Evolutionary conservation across 2,329 filamentous ascomycete species (phyloP), one percentile per base, ranked within the genome.

Genomic region (Colletotrichum tropicale): DNA sequence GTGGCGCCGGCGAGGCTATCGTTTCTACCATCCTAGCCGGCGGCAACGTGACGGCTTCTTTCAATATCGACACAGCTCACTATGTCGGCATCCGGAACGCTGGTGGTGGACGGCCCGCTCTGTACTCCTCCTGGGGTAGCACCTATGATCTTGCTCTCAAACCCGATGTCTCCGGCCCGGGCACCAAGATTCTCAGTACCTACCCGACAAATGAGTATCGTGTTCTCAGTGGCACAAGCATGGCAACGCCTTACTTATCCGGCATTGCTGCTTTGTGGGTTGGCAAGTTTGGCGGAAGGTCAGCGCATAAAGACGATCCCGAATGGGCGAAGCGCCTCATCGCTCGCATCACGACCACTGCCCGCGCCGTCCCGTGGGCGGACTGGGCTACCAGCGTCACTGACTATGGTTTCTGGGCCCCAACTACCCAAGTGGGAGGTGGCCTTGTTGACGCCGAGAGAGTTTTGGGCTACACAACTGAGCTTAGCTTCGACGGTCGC

Each of bases 381-480:
- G 68, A 70, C 43, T 68, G 66, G 66, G 15, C 66, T 10, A 64
- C 36, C n/a, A 70, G 58, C n/a, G 34, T 36, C 0, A 65, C 68
- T 13, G 68, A 70, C 58, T 70, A 55, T 8, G 68, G 68, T 5
- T 71, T 71, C 43, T 66, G 58, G 60, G 69, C 69, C 9, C 69
- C 69, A 12, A 28, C 69, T 12, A 56, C 56, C 10, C 89, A 82
- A 80, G 86, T 84, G 76, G 88, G 88, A 43, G 86, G 83, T 6
- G 89, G 88, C 6, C 81, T 89, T 6, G 82, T 89, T 24, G 83
- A 89, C 74, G 87, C 87, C 5, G 84, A 82, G 77, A 86, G 87
- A 64, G 83, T 88, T 18, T 80, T 89, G 10, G 82, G 85, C 32
- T 84, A 86, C 48, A 83, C 81, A 5, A 85, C 84, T 1, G 70